Conservation (phyloP, 1,139 yeast species). For the Hansenula lynferdii region DNA sequence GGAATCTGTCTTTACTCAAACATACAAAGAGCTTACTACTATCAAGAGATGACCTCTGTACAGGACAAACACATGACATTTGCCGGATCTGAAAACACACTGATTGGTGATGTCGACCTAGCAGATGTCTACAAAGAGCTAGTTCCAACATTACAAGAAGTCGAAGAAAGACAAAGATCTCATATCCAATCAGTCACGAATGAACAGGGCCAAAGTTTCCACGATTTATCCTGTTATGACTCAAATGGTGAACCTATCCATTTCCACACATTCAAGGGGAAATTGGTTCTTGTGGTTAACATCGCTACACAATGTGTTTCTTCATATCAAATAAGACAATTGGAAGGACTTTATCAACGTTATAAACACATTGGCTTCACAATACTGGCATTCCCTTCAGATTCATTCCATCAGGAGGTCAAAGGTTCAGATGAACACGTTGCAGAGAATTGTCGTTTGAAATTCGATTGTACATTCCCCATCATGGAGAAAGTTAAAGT, state of each 20-base stretch:
- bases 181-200: not conserved
- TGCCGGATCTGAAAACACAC: not conserved
- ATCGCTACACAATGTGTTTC: slow-evolving; percentile 67
- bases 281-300: slow-evolving; percentile 80
- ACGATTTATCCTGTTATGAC: slow-evolving; percentile 45
- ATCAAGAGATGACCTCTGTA: not conserved
- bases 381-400: slow-evolving; percentile 84
- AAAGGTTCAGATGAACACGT: slow-evolving; percentile 62
- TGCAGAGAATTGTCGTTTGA: slow-evolving; percentile 47
- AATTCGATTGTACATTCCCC: slow-evolving; percentile 58
- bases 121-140: not conserved
- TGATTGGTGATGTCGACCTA: not conserved
- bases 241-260: slow-evolving; percentile 50
- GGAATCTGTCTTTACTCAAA: too few species aligned
- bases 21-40: not conserved
- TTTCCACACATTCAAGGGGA: slow-evolving; percentile 64
- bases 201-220: slow-evolving; percentile 27
- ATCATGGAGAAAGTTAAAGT: slow-evolving; percentile 77
- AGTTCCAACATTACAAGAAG: not conserved
- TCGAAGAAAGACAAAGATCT: not conserved
- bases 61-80: not conserved
- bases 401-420: slow-evolving; percentile 84
- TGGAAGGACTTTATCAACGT: slow-evolving; percentile 70
- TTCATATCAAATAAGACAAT: slow-evolving; percentile 59
- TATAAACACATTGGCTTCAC: slow-evolving; percentile 64